Evolutionary conservation across 2,329 filamentous ascomycete genomes (phyloP), one percentile per base, ranked within the genome.

Genomic region (Talaromyces pinophilus): DNA sequence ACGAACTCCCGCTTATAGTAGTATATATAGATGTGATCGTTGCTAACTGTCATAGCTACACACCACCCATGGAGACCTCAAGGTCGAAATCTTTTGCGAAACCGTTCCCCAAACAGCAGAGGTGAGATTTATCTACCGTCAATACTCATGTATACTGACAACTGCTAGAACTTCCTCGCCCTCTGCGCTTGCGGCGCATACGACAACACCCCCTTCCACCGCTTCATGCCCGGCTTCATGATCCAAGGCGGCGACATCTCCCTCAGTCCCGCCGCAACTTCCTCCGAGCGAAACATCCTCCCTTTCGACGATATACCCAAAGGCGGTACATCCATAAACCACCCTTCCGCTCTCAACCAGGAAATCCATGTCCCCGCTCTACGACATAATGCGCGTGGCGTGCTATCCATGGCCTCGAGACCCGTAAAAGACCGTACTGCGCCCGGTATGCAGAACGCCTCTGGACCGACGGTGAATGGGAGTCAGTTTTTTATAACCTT

Each of bases 81-180:
- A 98, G 82, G 87, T 98, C 73, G 95, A 98, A 79, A 84, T 99
- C 71, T 98, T 97, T 82, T 98, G 94, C 82, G 92, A 97, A 78
- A 90, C 91, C 72, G 92, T 96, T 38, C 95, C 95, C 69, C 93
- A 94, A 78, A 97, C 95, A 0, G 90, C 93, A 69, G 92, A 97
- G 82, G 90, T 90, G 81, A 65, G 25, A 25, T 25, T 25, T 25
- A 25, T 25, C 25, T 25, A 25, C 25, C 25, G 25, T 25, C 25
- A 25, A 25, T 33, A 33, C 30, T 33, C 7, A 33, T 33, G 25
- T 4, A 25, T 33, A 33, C n/a, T 57, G 11, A 40, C 19, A n/a
- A 54, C 33, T 44, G 13, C 30, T 22, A 85, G 81, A 90, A 89
- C 78, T 90, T 90, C 78, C 84, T 90, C 67, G 87, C 87, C 67